phyloP scores from a whole-genome alignment of 1,284 basidiomycete species.

The Coniferiporia weirii region DNA sequence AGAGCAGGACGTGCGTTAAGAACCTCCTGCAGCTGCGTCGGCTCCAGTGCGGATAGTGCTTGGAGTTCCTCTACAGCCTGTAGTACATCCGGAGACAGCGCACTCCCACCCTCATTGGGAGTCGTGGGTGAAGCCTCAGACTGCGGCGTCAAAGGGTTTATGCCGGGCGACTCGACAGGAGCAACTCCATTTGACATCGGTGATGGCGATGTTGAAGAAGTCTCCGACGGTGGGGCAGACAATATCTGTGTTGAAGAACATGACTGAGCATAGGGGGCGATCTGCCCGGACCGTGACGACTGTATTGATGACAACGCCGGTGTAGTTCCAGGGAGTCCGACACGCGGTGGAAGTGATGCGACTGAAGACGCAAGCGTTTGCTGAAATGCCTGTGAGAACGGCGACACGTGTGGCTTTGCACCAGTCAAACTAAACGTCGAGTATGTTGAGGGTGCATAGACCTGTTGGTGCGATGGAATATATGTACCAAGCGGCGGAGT shows the following conservation, averaged over 20 bases:
- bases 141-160: neutral
- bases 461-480: neutral
- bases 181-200: neutral
- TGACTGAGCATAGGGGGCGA: neutral
- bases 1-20: slow-evolving; percentile 7
- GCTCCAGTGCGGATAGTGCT: slow-evolving; percentile 8
- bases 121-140: neutral
- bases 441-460: neutral
- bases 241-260: neutral
- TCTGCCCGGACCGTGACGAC: neutral
- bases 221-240: neutral
- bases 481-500: neutral
- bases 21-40: neutral
- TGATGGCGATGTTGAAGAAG: neutral
- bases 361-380: slow-evolving; percentile 5
- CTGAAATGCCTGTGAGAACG: slow-evolving; percentile 1
- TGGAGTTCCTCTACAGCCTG: slow-evolving; percentile 5
- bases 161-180: neutral
- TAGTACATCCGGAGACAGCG: neutral
- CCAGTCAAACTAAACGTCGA: neutral
- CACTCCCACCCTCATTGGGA: neutral
- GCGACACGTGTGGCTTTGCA: neutral
- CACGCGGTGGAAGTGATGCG: neutral
- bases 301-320: neutral
- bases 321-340: neutral